These are phyloP conservation scores for Pleurotus tuber-regium DNA, from an alignment of 768 basidiomycete genomes.

Conservation along the genomic window DNA sequence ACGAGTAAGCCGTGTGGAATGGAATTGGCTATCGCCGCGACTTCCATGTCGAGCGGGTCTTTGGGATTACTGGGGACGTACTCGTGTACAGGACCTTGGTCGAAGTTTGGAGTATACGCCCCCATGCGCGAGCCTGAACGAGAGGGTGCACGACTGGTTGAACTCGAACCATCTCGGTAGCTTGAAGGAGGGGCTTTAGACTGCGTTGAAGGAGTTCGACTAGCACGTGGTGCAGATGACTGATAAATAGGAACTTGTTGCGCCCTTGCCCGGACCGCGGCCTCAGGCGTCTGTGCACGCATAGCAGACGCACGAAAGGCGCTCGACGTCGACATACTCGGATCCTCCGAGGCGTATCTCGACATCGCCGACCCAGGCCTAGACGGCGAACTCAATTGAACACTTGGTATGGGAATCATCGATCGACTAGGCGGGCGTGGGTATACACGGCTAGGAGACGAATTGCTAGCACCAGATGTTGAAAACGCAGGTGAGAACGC, in stretches of 20 bases:
- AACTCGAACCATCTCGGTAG: conserved; percentile 54
- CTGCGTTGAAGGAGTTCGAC: conserved; percentile 32
- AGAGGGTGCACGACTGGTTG: conserved; percentile 53
- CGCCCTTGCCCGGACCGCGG: conserved; percentile 53
- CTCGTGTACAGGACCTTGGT: conserved; percentile 51
- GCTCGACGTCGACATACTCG: conserved; percentile 44
- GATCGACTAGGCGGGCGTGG: conserved; percentile 80
- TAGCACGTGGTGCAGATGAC: conserved; percentile 34
- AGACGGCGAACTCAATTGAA: conserved; percentile 68
- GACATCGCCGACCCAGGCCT: conserved; percentile 74
- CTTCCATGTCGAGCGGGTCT: conserved; percentile 83
- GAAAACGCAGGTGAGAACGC: conserved; percentile 65
- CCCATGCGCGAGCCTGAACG: conserved; percentile 66
- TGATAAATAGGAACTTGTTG: conserved; percentile 58
- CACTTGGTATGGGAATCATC: conserved; percentile 76
- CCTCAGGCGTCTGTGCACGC: conserved; percentile 72
- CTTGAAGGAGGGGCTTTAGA: conserved; percentile 67
- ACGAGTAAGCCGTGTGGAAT: conserved; percentile 75
- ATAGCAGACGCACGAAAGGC: conserved; percentile 40
- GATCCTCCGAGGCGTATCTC: conserved; percentile 50
- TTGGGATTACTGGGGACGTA: conserved; percentile 64
- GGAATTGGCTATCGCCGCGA: conserved; percentile 72
- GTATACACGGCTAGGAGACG: conserved; percentile 43
- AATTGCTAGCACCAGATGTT: conserved; percentile 38
- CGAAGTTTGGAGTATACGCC: conserved; percentile 57